Base-by-base conservation (phyloP, 202 grass and related monocot species). In the Carex arenaria region DNA sequence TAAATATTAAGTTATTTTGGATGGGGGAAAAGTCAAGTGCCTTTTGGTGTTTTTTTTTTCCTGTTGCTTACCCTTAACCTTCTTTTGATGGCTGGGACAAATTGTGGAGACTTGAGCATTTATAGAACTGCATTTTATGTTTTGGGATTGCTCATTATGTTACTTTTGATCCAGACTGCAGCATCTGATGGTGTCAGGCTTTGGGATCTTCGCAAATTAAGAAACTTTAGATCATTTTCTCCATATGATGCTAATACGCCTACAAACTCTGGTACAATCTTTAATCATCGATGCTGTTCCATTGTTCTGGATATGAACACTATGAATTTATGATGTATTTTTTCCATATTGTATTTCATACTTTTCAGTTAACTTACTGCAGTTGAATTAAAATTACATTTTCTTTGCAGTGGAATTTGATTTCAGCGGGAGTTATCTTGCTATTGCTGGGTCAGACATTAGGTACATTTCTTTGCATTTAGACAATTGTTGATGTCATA, bases 171-270 rank as follows among this genome's bases (percentile, higher is more conserved):
- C 10, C 85, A 99, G 97, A 99, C 97, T 85, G 97, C 97, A 18
- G 97, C 93, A 83, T 83, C 76, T 81, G 97, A 99, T 94, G 97
- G 97, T 73, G 97, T 99, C 36, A 99, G 95, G 87, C 93, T 99
- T 88, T 99, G 97, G 97, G 97, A 99, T 94, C 93, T 99, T 85
- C 88, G 97, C 40, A 99, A 99, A 81, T 87, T 99, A 61, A 96
- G 87, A 85, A 99, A 99, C 70, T 99, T 99, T 63, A 96, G 97
- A 89, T 92, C 93, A 14, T 94, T 99, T 72, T 86, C 93, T 79
- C 97, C 90, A 10, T 99, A 99, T 88, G 93, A 99, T 85, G 69
- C 90, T 45, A 85, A 94, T 30, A 97, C 87, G 11, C 93, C 97
- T 32, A 99, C 97, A 71, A 99, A 99, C 88, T 88, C 91, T 70